A percentile compares a stretch with the other conserved stretches of the same genome.
These are phyloP conservation scores for Gonapodya sp. DNA, from an alignment of 192 early-diverging fungal species.

Conservation along the genomic window DNA sequence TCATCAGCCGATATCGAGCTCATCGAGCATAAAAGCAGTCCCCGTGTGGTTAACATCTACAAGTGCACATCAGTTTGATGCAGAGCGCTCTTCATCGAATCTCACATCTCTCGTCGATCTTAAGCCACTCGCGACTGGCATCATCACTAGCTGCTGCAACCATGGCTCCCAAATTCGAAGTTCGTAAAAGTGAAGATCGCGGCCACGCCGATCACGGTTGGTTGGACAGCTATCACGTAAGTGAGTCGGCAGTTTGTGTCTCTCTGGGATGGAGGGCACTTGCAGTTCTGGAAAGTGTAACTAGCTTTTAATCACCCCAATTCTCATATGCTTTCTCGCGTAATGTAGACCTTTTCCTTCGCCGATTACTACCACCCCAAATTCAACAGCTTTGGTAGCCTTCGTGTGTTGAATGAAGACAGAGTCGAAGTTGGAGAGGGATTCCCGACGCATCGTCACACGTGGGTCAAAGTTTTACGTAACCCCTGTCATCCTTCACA, in stretches of 20 bases:
- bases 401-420: slow-evolving; percentile 37
- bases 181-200: neutral
- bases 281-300: neutral
- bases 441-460: slow-evolving; percentile 31
- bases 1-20: no score
- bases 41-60: no score
- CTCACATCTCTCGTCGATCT: neutral
- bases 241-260: neutral
- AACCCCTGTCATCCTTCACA: neutral
- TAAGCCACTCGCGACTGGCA: neutral
- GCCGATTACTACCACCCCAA: slow-evolving; percentile 29
- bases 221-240: slow-evolving; percentile 26
- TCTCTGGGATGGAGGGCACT: no score
- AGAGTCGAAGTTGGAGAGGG: slow-evolving; percentile 21
- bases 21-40: no score
- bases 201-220: slow-evolving; percentile 31
- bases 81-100: neutral
- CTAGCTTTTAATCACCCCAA: neutral
- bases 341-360: slow-evolving; percentile 27
- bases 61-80: neutral
- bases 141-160: neutral
- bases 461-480: neutral
- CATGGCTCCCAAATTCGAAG: neutral
- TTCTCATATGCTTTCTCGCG: neutral
- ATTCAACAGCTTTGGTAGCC: slow-evolving; percentile 20